These are phyloP conservation scores for Erysimum cheiranthoides DNA, from an alignment of 345 rosid species.

Conservation along the genomic window DNA sequence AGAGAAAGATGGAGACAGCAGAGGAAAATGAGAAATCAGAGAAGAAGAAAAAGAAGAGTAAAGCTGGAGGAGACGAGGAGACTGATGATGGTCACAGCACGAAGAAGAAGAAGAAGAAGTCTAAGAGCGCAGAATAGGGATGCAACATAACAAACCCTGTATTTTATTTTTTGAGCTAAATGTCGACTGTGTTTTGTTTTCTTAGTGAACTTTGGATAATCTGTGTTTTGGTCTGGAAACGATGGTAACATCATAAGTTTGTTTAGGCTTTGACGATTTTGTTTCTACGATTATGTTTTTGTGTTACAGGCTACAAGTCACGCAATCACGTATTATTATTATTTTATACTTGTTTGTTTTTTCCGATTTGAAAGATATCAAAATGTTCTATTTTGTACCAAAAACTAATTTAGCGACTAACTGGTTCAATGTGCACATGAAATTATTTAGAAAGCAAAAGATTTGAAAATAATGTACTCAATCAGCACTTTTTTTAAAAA, in stretches of 20 bases:
- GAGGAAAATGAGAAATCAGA: constrained; percentile 42
- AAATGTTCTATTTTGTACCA: too few relatives aligned
- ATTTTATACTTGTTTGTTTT: too few relatives aligned
- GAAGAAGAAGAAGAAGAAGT: constrained; percentile 47
- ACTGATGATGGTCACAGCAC: constrained; percentile 37
- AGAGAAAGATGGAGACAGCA: constrained; percentile 37
- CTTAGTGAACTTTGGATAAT: constrained; percentile 6
- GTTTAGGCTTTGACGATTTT: neutral
- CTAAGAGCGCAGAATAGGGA: constrained; percentile 41
- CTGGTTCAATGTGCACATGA: too few relatives aligned
- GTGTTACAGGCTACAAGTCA: neutral
- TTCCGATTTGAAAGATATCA: too few relatives aligned
- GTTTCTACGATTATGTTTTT: neutral
- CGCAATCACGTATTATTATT: neutral
- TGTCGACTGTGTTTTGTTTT: constrained; percentile 1
- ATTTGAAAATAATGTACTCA: too few relatives aligned
- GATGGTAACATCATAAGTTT: constrained; percentile 4
- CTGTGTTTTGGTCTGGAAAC: constrained; percentile 23
- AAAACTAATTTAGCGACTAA: too few relatives aligned
- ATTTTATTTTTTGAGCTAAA: constrained; percentile 22
- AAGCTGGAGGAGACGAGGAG: constrained; percentile 38
- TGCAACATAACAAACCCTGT: constrained; percentile 33
- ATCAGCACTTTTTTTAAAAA: too few relatives aligned
- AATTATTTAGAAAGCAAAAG: too few relatives aligned
- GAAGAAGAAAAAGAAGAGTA: constrained; percentile 48